Base-by-base conservation (phyloP, 495 filamentous ascomycete genomes). In the Talaromyces liani region DNA sequence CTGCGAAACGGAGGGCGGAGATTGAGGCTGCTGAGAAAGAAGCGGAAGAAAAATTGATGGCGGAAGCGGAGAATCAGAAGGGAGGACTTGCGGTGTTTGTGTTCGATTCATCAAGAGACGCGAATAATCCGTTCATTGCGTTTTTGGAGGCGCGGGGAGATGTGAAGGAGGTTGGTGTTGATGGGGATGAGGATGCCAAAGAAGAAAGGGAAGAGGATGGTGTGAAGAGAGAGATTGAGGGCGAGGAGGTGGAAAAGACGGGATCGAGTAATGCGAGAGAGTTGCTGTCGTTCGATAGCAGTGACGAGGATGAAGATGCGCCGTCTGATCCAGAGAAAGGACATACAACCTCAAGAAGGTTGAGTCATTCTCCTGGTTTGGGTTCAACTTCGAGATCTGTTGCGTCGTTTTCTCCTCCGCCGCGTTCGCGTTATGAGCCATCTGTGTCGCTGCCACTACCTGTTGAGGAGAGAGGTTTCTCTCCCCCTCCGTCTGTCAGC, bases 1-100 rank as follows among this genome's bases (percentile, higher is more conserved):
- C 76, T 7, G 64, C 53, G 18, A 64, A 63, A 47, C 58, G 53
- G 18, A 18, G 45, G 2, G 25, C 68, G 1, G 27, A 62, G 9
- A 33, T 64, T 31, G 57, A 66, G n/a, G 60, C 47, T 12, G 8
- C 22, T 5, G 36, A 45, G 8, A 51, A 22, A 31, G 39, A 10
- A 53, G 45, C 36, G 1, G 60, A 57, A 1, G 62, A 68, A 53
- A 56, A 57, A 27, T 4, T 49, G 45, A 2, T 2, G 29, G 27
- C 3, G 27, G 29, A 58, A 12, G 27, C 56, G 27, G 16, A 22
- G 27, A 57, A 27, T 22, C 5, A 54, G 20, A 54, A 24, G 29
- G 29, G 29, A 29, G 56, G 56, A 2, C 20, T 58, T 29, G 56
- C 56, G 2, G 56, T 58, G 16, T 34, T 58, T 58, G 29, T 58